Base-by-base conservation (phyloP, 371 early-diverging fungal genomes). In the Mortierella sp. region DNA sequence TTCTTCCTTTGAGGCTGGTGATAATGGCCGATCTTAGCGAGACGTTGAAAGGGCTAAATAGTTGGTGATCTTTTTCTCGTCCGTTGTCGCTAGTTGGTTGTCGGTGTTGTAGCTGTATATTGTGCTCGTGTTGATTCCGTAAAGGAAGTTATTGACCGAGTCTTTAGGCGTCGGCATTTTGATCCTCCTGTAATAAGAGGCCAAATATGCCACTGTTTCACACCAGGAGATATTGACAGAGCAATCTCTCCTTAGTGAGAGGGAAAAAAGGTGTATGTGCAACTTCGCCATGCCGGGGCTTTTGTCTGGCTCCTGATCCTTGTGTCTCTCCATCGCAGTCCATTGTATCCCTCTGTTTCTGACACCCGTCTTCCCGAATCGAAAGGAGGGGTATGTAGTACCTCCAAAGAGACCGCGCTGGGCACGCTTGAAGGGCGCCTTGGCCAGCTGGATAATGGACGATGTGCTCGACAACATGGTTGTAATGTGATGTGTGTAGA, bases 351-450 rank as follows among this genome's bases (percentile, higher is more conserved):
- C 14, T 31, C 31, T 6, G 28, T 14, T 55, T 6, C n/a, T n/a
- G 58, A 55, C 24, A n/a, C 55, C 55, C 21, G 3, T 48, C 48
- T 16, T 50, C 50, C 50, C 16, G 55, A 16, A 28, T 54, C 38
- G 13, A 21, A 8, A 47, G 31, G 28, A 19, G 26, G 24, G 28
- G 45, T 21, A 89, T 31, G 89, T 91, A 57, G 89, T 91, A 57
- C 94, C 94, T 72, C 94, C 95, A 84, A 95, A 94, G 54, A 96
- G 89, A 50, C 95, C 95, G 83, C 92, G 91, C 88, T 92, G 92
- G 75, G 92, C 93, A 76, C 93, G 91, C 77, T 93, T 92, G 80
- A 93, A 93, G 42, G 93, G 91, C 19, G 92, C 92, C 80, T 90
- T 89, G 65, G 93, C 93, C 77, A 93, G 87, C 63, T 90, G 79